Base-by-base conservation (phyloP, 2,329 filamentous ascomycete genomes). In the Grosmannia serpens region DNA sequence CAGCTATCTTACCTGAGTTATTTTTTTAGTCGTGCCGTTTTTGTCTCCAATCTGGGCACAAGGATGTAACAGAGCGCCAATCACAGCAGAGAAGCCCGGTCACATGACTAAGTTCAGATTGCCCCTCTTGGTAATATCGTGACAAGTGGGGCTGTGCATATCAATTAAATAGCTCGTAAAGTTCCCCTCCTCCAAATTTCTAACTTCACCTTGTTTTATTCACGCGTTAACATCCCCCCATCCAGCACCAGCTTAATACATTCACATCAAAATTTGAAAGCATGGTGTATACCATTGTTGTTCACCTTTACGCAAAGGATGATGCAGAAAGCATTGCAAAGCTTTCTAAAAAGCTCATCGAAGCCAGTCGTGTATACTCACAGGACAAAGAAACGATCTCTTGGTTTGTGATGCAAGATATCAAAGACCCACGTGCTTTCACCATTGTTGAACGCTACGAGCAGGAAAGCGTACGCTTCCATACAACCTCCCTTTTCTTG, bases 331-430 rank as follows among this genome's bases (percentile, higher is more conserved):
- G 76, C 68, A 84, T 89, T 72, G 73, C 76, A 61, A 87, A 86
- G 71, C 74, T 90, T 60, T 81, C 83, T 66, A 82, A 82, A 59
- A 90, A 89, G 75, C 82, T 90, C 59, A 79, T 86, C 68, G 87
- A 90, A 69, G 87, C 87, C n/a, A 84, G 84, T 60, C 79, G 82
- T 62, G 78, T 89, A 62, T 89, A 89, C 73, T 82, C 79, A 63
- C 77, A 87, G 63, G 87, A 89, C 73, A 82, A 81, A 67, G 87
- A 89, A 75, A 88, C 81, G 0, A 67, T 85, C 59, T 79, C 76
- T 52, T 89, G 87, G 87, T 83, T 88, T 70, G 86, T 90, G 62
- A 89, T 89, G 87, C 87, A 89, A 74, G 84, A 85, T 65, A 78
- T 83, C 59, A 76, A 81, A 65, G 86, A 89, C 69, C 77, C 78